Evolutionary conservation across 805 yeast species (phyloP).

Genomic region (Osmozyma mogii): DNA sequence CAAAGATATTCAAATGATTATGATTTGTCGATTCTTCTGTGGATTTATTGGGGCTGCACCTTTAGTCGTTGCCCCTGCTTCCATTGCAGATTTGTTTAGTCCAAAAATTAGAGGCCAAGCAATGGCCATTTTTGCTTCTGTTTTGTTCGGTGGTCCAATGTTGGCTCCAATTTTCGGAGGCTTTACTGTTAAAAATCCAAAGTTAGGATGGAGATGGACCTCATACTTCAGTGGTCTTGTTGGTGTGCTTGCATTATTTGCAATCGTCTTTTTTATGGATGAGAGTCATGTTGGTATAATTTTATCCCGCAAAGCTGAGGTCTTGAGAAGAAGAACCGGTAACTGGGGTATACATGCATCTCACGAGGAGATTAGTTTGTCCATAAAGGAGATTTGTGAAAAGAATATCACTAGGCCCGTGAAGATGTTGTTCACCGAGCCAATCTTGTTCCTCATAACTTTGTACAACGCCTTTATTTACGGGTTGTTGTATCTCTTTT

Average conservation of each 20-base stretch:
- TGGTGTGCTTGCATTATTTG: conserved; percentile 34
- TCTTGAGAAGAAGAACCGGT: conserved; percentile 58
- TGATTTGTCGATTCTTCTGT: conserved; percentile 17
- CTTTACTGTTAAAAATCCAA: conserved; percentile 46
- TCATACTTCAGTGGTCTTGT: conserved; percentile 63
- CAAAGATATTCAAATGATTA: conserved; percentile 16
- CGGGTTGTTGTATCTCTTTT: conserved; percentile 66
- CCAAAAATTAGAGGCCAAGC: conserved; percentile 16
- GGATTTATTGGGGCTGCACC: conserved; percentile 20
- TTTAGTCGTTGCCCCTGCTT: conserved; percentile 18
- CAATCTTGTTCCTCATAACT: conserved; percentile 60
- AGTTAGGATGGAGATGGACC: conserved; percentile 82
- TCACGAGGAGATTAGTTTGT: conserved; percentile 39
- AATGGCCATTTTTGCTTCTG: conserved; percentile 17
- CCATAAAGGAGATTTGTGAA: conserved; percentile 43
- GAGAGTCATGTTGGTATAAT: conserved; percentile 73
- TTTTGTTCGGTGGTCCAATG: conserved; percentile 27
- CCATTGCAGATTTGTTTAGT: conserved; percentile 15
- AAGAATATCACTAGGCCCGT: conserved; percentile 65
- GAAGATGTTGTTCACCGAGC: conserved; percentile 59
- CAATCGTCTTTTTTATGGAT: conserved; percentile 37
- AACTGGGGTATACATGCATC: conserved; percentile 81
- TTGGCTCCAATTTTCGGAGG: conserved; percentile 38
- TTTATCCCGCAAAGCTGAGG: conserved; percentile 53
- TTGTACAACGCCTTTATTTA: conserved; percentile 72